Evolutionary conservation across 495 filamentous ascomycete genomes (phyloP).

Genomic region (Saxophila tyrrhenica): DNA sequence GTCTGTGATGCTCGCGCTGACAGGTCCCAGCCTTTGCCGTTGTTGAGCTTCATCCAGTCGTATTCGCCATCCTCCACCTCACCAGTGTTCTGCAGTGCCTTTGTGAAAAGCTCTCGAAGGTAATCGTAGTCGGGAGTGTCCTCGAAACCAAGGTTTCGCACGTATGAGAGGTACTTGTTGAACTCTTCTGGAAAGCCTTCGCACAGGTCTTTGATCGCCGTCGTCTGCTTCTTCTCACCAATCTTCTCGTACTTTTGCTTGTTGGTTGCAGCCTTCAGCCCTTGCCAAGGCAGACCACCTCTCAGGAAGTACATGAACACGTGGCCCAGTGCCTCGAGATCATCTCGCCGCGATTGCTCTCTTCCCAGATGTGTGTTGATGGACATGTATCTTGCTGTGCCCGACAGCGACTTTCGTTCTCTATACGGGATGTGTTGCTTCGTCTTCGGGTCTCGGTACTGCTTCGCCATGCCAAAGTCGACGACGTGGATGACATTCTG

Average conservation of each 20-base stretch:
- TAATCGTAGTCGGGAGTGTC: constrained; percentile 99
- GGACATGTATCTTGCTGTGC: constrained; percentile 97
- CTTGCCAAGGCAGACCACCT: constrained; percentile 95
- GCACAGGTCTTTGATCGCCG: constrained; percentile 90
- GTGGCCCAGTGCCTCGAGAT: constrained; percentile 90
- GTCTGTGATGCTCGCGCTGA: constrained; percentile 35
- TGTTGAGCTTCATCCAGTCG: constrained; percentile 99
- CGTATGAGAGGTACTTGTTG: constrained; percentile 92
- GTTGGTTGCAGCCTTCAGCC: constrained; percentile 96
- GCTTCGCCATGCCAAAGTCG: constrained; percentile 99
- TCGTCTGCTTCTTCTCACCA: constrained; percentile 99
- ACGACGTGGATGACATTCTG: constrained; percentile 98
- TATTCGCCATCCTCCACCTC: constrained; percentile 98
- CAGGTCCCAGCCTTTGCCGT: constrained; percentile 80
- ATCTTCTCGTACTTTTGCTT: constrained; percentile 99
- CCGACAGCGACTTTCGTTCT: constrained; percentile 93
- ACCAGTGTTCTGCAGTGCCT: constrained; percentile 87
- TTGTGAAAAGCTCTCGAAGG: constrained; percentile 88
- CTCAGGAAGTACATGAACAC: constrained; percentile 99
- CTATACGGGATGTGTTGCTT: constrained; percentile 99
- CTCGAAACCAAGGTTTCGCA: constrained; percentile 95
- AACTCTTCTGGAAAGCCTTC: constrained; percentile 96
- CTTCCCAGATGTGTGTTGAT: constrained; percentile 98
- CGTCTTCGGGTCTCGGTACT: constrained; percentile 96
- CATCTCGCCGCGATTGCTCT: constrained; percentile 92